Evolutionary conservation across 2,329 filamentous ascomycete species (phyloP).

Genomic region (Fusarium circinatum): DNA sequence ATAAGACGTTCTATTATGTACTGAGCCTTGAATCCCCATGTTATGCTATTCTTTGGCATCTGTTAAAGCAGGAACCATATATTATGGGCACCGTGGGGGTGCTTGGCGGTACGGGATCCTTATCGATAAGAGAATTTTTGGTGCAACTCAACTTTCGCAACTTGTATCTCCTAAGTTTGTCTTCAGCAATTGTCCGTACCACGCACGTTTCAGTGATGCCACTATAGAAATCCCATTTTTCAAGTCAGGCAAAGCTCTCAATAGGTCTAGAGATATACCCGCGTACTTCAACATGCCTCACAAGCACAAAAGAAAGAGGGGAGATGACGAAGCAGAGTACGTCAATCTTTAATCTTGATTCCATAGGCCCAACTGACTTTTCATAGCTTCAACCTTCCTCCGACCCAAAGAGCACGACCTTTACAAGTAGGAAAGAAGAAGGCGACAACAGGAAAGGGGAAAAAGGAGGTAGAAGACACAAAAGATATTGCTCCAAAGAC

Average conservation of each 20-base stretch:
- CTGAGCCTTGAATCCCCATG: neutral
- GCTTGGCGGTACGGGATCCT: conserved; percentile 3
- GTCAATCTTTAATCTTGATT: neutral
- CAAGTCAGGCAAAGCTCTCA: accelerated
- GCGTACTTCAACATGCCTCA: conserved; percentile 72
- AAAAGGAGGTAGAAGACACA: neutral
- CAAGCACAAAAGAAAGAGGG: conserved; percentile 79
- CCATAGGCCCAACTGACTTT: conserved; percentile 24
- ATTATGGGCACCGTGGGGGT: neutral
- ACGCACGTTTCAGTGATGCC: neutral
- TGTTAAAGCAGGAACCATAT: neutral
- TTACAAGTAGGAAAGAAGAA: conserved; percentile 57
- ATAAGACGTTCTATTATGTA: neutral
- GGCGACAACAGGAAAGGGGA: conserved; percentile 40
- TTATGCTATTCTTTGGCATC: neutral
- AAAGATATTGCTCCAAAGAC: conserved; percentile 45
- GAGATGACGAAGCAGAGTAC: conserved; percentile 54
- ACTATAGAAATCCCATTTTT: no score
- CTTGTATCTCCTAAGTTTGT: conserved; percentile 5
- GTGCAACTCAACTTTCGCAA: conserved; percentile 1
- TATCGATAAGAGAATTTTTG: conserved; percentile 44
- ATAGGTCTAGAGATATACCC: accelerated
- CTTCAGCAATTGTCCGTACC: neutral
- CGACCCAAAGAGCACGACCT: conserved; percentile 60
- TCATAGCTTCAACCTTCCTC: conserved; percentile 61